A percentile compares a stretch with the other conserved stretches of the same genome.
These are phyloP conservation scores for Colletotrichum incanum DNA, from an alignment of 2,329 filamentous ascomycete species.

Conservation along the genomic window DNA sequence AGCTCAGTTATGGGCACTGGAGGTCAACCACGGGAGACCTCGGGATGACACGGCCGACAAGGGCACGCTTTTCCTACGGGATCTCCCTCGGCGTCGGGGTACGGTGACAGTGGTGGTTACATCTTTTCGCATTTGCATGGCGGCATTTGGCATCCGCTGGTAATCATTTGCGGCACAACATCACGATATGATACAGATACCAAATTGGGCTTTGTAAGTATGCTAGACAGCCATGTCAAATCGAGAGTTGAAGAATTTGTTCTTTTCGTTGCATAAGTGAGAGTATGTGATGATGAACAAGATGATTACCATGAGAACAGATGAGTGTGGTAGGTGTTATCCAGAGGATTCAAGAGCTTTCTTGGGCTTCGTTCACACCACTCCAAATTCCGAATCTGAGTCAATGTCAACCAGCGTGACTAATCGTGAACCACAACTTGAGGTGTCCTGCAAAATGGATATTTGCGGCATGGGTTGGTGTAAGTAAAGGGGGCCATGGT, in stretches of 20 bases:
- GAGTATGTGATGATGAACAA: too few species aligned
- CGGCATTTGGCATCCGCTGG: constrained; percentile 30
- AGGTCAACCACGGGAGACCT: constrained; percentile 13
- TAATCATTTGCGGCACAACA: constrained; percentile 19
- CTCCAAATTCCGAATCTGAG: background rate
- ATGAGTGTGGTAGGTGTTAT: background rate
- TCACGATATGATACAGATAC: constrained; percentile 39
- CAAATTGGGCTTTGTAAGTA: constrained; percentile 37
- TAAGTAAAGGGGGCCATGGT: background rate
- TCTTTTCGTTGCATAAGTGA: background rate
- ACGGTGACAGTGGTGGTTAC: background rate
- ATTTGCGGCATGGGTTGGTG: too few species aligned
- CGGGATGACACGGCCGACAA: background rate
- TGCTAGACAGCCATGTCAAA: constrained; percentile 27
- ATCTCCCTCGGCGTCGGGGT: background rate
- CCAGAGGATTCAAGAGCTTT: background rate
- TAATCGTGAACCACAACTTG: too few species aligned
- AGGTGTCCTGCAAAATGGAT: background rate
- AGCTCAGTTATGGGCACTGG: constrained; percentile 23
- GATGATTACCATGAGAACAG: background rate
- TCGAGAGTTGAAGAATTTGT: constrained; percentile 1
- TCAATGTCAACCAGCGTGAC: too few species aligned
- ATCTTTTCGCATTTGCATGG: constrained; percentile 32
- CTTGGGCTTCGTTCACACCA: background rate
- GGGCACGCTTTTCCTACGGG: background rate